Percentiles rank a stretch among this genome's conserved stretches.
phyloP scores from a whole-genome alignment of 192 early-diverging fungal genomes.

The Backusella liffmaniae region DNA sequence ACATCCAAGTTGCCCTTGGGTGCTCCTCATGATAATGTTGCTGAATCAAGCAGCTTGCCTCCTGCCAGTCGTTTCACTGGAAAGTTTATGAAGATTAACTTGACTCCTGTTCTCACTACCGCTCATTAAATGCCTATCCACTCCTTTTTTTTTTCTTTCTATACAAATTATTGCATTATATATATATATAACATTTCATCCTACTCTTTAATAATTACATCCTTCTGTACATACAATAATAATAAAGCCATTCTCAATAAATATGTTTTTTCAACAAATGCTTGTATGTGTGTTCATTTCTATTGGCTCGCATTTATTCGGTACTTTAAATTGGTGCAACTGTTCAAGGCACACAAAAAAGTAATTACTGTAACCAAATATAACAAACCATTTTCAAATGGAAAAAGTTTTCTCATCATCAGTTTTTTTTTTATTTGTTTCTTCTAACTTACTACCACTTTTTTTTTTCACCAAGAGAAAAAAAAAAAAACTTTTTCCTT shows the following conservation, averaged over 20 bases:
- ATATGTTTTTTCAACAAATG: neutral
- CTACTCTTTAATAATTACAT: neutral
- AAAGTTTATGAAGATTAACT: neutral
- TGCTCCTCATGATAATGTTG: slow-evolving; percentile 3
- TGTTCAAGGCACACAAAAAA: neutral
- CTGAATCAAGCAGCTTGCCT: slow-evolving; percentile 7
- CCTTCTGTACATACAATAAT: neutral
- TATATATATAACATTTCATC: neutral
- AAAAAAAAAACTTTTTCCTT: neutral
- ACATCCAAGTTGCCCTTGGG: slow-evolving; percentile 9
- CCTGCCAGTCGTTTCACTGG: neutral
- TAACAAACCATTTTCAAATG: neutral
- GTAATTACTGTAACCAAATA: neutral
- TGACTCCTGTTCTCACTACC: neutral
- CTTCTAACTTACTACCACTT: neutral
- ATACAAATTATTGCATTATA: neutral
- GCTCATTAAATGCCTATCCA: neutral
- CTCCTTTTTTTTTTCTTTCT: neutral
- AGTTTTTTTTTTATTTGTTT: neutral
- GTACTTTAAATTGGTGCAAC: neutral
- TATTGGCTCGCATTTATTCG: neutral
- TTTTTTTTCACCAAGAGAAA: neutral
- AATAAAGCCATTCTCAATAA: neutral
- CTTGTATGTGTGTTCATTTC: neutral
- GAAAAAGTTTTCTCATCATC: slow-evolving; percentile 4